Evolutionary conservation across 208 protist species (phyloP).

Genomic region (Acanthamoeba healyi): DNA sequence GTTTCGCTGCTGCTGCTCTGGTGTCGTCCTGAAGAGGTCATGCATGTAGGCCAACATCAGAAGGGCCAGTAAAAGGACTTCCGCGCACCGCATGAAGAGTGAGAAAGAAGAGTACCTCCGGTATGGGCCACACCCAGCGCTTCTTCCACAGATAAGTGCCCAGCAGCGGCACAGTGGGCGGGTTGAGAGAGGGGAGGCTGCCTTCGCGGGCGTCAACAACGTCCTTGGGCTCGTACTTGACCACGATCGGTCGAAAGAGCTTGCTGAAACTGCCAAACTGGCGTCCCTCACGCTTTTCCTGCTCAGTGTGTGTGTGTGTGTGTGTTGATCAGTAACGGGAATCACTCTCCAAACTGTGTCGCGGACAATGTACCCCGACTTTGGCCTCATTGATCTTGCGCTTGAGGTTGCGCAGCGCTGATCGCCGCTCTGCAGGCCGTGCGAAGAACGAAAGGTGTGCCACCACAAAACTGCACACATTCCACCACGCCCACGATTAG

Average conservation of each 20-base stretch:
- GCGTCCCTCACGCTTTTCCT: conserved; percentile 36
- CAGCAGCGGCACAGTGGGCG: conserved; percentile 64
- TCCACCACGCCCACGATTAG: no score
- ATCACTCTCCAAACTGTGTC: no score
- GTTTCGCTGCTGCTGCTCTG: background rate
- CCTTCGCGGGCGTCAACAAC: background rate
- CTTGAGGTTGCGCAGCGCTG: conserved; percentile 65
- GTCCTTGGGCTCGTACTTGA: conserved; percentile 70
- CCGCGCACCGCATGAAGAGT: background rate
- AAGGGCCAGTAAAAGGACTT: background rate
- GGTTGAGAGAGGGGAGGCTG: conserved; percentile 12
- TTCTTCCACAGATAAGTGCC: conserved; percentile 62
- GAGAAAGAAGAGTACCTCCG: background rate
- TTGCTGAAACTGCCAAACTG: conserved; percentile 61
- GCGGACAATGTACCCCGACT: background rate
- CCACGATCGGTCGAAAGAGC: conserved; percentile 73
- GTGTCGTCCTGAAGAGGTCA: background rate
- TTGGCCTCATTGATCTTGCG: conserved; percentile 45
- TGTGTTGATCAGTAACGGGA: background rate
- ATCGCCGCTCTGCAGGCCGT: background rate
- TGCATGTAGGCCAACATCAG: no score
- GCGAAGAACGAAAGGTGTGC: conserved; percentile 64
- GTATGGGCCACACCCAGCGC: conserved; percentile 64
- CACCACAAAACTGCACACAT: conserved; percentile 45
- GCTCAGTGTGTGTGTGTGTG: background rate